Conservation (phyloP, 768 basidiomycete genomes). For the Rossbeevera mucosa region DNA sequence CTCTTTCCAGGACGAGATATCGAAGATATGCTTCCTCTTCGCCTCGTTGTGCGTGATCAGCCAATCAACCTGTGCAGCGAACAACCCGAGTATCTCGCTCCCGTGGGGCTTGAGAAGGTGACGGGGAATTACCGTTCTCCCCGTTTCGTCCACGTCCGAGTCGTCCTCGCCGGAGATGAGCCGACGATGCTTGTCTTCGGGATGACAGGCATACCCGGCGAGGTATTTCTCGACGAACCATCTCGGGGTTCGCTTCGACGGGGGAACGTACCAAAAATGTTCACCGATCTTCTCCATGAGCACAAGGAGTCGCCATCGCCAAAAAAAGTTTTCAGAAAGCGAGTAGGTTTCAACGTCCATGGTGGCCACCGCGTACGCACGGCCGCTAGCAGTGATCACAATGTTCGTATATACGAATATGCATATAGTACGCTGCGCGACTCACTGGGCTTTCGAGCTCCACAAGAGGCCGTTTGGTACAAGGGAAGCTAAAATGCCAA, state of each 20-base stretch:
- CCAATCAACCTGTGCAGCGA: conserved; percentile 59
- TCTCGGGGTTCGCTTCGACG: conserved; percentile 41
- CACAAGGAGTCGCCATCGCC: conserved; percentile 45
- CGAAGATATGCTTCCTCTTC: conserved; percentile 31
- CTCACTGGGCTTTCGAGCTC: conserved; percentile 28
- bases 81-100: conserved; percentile 46
- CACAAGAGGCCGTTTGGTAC: conserved; percentile 33
- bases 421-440: not conserved
- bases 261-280: conserved; percentile 31
- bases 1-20: conserved; percentile 43
- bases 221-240: conserved; percentile 48
- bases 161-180: conserved; percentile 35
- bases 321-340: conserved; percentile 46
- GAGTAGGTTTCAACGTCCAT: conserved; percentile 43
- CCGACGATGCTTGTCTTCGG: conserved; percentile 28
- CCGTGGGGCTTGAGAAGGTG: conserved; percentile 45
- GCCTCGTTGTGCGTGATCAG: conserved; percentile 45
- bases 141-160: conserved; percentile 27
- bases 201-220: conserved; percentile 19
- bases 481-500: conserved; percentile 20
- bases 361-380: conserved; percentile 42
- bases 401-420: not conserved
- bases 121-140: conserved; percentile 32
- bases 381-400: conserved; percentile 28
- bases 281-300: conserved; percentile 44